Base-by-base conservation (phyloP, 1,284 basidiomycete species). In the Xanthoconium separans region DNA sequence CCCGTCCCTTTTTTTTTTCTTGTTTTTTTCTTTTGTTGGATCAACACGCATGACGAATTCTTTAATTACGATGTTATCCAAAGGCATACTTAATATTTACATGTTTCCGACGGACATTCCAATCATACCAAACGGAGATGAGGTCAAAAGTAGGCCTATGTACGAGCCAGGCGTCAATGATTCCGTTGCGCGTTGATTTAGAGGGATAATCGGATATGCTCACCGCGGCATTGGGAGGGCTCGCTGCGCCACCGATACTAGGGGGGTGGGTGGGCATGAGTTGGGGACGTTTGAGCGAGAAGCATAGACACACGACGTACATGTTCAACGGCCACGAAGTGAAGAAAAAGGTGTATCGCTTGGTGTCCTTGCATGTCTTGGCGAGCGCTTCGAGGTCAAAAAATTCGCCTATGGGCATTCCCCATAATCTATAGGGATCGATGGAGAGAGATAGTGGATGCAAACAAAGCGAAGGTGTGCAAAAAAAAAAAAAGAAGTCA, bases 401-500 rank as follows among this genome's bases (percentile, higher is more conserved):
- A 58, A 87, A 77, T 69, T 88, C 85, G 78, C 84, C 83, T 50
- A 87, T 83, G 13, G 85, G 85, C 85, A 87, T 87, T 12, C 84
- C 84, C 82, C 83, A 87, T 9, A 86, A 69, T 5, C 84, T 85
- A 33, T n/a, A n/a, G n/a, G n/a, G n/a, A n/a, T n/a, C n/a, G n/a
- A n/a, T n/a, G n/a, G n/a, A n/a, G n/a, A n/a, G n/a, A n/a, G n/a
- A n/a, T n/a, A n/a, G n/a, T n/a, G n/a, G n/a, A n/a, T n/a, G n/a
- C n/a, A n/a, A n/a, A n/a, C n/a, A n/a, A n/a, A n/a, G n/a, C n/a
- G n/a, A n/a, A n/a, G n/a, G n/a, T 24, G 24, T 24, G 24, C 24
- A 24, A 24, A n/a, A n/a, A n/a, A n/a, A n/a, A n/a, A n/a, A n/a
- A n/a, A n/a, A n/a, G n/a, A 24, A 3, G 24, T 24, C 24, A 24